phyloP scores from a whole-genome alignment of 1,139 yeast genomes.

The Arxiozyma slooffiae region DNA sequence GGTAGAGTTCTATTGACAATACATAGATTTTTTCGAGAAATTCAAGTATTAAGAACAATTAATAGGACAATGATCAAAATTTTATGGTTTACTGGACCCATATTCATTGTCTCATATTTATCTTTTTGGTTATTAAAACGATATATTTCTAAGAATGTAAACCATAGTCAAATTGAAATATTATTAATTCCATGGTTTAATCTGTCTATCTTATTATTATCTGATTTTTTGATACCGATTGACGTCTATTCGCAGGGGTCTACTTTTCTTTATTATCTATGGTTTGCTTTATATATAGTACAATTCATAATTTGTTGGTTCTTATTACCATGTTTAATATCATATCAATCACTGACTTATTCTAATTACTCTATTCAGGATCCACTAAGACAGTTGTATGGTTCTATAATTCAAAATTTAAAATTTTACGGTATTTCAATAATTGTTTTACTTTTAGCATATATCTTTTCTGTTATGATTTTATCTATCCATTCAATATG shows the following conservation, averaged over 20 bases:
- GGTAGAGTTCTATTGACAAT: neutral
- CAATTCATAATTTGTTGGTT: conserved; percentile 29
- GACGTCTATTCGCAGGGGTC: neutral
- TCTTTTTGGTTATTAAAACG: neutral
- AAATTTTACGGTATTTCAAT: conserved; percentile 25
- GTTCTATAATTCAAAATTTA: conserved; percentile 17
- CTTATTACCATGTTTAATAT: conserved; percentile 26
- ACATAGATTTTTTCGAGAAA: neutral
- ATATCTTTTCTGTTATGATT: conserved; percentile 20
- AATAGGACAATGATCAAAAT: neutral
- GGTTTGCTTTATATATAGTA: conserved; percentile 26
- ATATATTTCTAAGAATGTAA: neutral
- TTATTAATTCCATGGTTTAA: neutral
- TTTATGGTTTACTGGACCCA: neutral
- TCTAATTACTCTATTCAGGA: conserved; percentile 7
- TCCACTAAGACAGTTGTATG: neutral
- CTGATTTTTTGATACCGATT: neutral
- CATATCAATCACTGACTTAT: conserved; percentile 25
- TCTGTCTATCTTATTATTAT: neutral
- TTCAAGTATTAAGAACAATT: too few species aligned
- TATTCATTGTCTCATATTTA: neutral
- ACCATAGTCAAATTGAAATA: neutral
- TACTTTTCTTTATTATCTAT: conserved; percentile 12
- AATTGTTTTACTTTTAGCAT: conserved; percentile 18
- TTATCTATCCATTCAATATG: conserved; percentile 19